Evolutionary conservation across 75 land plant species (phyloP).

Genomic region (Picea sitchensis): DNA sequence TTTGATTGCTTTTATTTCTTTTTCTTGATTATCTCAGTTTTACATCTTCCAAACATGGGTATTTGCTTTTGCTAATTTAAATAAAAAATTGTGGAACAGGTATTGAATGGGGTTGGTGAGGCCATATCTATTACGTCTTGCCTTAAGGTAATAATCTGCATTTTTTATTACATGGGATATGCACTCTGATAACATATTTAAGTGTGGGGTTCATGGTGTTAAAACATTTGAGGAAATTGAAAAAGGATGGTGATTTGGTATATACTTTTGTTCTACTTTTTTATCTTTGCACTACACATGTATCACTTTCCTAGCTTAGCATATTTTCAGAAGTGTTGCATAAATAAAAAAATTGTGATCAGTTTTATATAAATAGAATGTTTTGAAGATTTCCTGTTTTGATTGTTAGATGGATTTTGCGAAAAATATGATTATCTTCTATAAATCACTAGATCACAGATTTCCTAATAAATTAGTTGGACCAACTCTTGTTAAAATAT

Average conservation of each 20-base stretch:
- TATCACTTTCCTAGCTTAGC: background rate
- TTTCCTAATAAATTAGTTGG: background rate
- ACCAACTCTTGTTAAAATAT: background rate
- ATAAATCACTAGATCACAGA: background rate
- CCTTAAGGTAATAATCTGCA: conserved; percentile 48
- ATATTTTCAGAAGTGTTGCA: background rate
- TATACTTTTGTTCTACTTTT: background rate
- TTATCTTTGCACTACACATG: background rate
- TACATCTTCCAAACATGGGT: background rate
- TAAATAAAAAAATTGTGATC: background rate
- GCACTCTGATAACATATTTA: background rate
- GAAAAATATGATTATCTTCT: background rate
- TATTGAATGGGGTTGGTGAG: conserved; percentile 87
- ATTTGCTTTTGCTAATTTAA: background rate
- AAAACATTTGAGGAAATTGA: background rate
- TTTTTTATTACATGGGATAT: background rate
- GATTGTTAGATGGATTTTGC: background rate
- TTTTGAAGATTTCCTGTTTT: background rate
- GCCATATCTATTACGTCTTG: conserved; percentile 62
- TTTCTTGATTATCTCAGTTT: background rate
- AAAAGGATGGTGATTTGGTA: background rate
- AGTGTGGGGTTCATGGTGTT: background rate
- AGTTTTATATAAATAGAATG: background rate
- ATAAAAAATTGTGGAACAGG: conserved; percentile 35
- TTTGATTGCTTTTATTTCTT: too few species aligned